Percentiles rank a stretch among this genome's conserved stretches.
Conservation (phyloP, 2,329 filamentous ascomycete genomes). For the Cryphonectria radicalis region DNA sequence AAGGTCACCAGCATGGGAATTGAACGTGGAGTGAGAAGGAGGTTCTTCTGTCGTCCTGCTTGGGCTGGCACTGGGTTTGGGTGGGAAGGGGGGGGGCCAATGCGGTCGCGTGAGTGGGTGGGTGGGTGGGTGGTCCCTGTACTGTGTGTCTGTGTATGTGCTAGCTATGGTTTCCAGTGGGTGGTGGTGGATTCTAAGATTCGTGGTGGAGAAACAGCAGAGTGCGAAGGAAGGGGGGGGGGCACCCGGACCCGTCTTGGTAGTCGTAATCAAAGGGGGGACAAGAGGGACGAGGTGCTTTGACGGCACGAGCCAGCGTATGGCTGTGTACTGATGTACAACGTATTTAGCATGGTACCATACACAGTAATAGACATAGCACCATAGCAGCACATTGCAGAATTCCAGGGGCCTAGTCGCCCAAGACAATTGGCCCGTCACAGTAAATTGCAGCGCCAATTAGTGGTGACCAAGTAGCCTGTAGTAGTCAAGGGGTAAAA, state of each 20-base stretch:
- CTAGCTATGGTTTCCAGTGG: not conserved
- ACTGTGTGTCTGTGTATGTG: not conserved
- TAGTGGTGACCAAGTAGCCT: constrained; percentile 5
- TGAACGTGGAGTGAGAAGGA: constrained; percentile 6
- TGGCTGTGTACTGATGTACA: not conserved
- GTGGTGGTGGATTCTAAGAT: constrained; percentile 21
- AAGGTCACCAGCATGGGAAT: constrained; percentile 3
- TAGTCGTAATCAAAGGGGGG: constrained; percentile 30
- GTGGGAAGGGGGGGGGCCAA: constrained; percentile 11
- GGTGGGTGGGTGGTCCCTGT: not conserved
- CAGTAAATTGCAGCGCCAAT: constrained; percentile 22
- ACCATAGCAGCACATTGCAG: not conserved
- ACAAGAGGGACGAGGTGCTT: not conserved
- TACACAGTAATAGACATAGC: not conserved
- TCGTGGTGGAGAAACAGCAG: constrained; percentile 18
- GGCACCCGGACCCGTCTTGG: constrained; percentile 18
- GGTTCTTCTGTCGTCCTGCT: not conserved
- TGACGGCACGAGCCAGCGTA: not conserved
- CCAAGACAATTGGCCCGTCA: constrained; percentile 15
- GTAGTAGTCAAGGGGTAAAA: constrained; percentile 16
- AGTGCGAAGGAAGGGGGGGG: constrained; percentile 23
- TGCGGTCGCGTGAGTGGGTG: constrained; percentile 8
- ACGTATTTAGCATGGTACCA: not conserved
- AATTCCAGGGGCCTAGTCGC: constrained; percentile 3
- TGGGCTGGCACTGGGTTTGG: not conserved